Evolutionary conservation across 2,329 filamentous ascomycete species (phyloP), one percentile per base, ranked within the genome.

Genomic region (Aspergillus ochraceus): DNA sequence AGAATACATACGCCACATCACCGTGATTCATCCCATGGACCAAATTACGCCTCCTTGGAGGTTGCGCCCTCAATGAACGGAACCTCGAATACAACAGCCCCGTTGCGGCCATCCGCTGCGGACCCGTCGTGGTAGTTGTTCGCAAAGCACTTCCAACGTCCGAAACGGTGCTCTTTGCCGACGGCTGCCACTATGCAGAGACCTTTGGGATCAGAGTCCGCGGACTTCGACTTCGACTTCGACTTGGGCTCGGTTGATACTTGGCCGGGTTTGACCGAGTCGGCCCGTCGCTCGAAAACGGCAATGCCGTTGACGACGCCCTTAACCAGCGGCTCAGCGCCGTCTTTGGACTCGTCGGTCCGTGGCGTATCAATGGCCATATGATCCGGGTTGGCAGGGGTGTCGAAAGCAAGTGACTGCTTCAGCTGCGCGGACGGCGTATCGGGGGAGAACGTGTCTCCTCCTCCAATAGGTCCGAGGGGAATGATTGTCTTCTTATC

Each of bases 281-380:
- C 73, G 6, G 69, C 67, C 8, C 92, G 92, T 19, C 91, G 84
- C 75, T 98, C 95, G 67, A 95, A 92, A 14, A 97, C 84, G 1
- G 90, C 86, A 60, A 99, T 88, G 67, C 91, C 92, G 71, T 98
- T 99, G 66, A 99, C 83, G 8, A 98, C 83, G 47, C 95, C 95
- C 68, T 84, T 85, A 56, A 92, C 82, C 19, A 77, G 70, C 11
- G 75, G 74, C 60, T 69, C 70, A 19, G 59, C 52, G 29, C 68
- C 66, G 46, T 70, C 61, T 47, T 66, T 57, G 24, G 60, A 52
- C n/a, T 66, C 57, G 9, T 66, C 63, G 29, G 59, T 52, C 50
- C 57, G 24, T 52, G 52, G 51, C 17, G 64, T 52, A 42, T 71
- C 66, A 6, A 66, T 52, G 60, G 56, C 60, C 71, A 60, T 67